Evolutionary conservation across 192 early-diverging fungal genomes (phyloP).

Genomic region (Gryganskiella cystojenkinii): DNA sequence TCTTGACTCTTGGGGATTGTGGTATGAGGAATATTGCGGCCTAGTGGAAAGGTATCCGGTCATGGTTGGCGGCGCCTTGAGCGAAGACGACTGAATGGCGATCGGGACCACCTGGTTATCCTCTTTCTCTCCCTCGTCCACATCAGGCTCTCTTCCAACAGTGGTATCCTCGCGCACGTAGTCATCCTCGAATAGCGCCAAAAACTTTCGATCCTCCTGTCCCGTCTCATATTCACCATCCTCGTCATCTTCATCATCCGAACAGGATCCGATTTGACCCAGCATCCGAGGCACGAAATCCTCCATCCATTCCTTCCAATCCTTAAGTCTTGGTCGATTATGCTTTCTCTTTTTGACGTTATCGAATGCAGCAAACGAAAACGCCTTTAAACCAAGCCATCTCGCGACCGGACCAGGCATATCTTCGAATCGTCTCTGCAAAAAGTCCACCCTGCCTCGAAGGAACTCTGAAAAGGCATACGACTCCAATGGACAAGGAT

Average conservation of each 20-base stretch:
- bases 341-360: constrained; percentile 11
- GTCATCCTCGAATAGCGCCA: constrained; percentile 21
- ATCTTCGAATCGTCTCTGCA: constrained; percentile 63
- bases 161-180: constrained; percentile 13
- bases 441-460: constrained; percentile 68
- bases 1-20: constrained; percentile 1
- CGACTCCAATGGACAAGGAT: constrained; percentile 67
- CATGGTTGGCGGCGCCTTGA: constrained; percentile 1
- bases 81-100: constrained; percentile 24
- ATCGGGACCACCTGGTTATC: constrained; percentile 42
- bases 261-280: constrained; percentile 16
- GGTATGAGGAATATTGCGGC: constrained; percentile 22
- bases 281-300: constrained; percentile 49
- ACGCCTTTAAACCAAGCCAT: constrained; percentile 70
- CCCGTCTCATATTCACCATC: constrained; percentile 8
- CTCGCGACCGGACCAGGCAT: constrained; percentile 67
- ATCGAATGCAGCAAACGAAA: constrained; percentile 45
- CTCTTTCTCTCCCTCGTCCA: constrained; percentile 9
- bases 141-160: not conserved
- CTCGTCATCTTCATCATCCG: constrained; percentile 16
- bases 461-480: constrained; percentile 70
- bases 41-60: constrained; percentile 11
- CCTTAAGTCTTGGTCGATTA: constrained; percentile 17
- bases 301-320: constrained; percentile 44
- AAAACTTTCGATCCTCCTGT: constrained; percentile 7